Percentiles rank a stretch among this genome's conserved stretches.
These are phyloP conservation scores for Psophocarpus tetragonolobus DNA, from an alignment of 306 rosid species.

Conservation along the genomic window DNA sequence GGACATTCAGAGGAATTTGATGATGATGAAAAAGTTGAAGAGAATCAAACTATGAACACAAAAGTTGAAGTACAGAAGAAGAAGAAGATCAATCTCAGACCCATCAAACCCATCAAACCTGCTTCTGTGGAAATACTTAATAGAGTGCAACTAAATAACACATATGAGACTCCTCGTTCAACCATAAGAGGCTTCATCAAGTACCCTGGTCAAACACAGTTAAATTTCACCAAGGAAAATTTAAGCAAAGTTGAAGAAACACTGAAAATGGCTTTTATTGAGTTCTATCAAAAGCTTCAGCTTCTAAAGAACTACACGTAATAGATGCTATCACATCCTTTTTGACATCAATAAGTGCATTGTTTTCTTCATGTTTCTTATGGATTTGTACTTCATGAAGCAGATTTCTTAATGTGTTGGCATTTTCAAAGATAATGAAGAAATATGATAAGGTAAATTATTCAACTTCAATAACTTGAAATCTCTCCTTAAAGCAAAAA, in stretches of 20 bases:
- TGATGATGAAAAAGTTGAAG: constrained; percentile 16
- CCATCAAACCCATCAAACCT: constrained; percentile 40
- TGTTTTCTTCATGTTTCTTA: neutral
- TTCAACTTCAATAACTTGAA: neutral
- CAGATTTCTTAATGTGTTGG: constrained; percentile 71
- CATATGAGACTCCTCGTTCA: constrained; percentile 61
- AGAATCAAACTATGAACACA: neutral
- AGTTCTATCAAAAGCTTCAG: constrained; percentile 66
- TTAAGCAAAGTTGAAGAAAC: constrained; percentile 53
- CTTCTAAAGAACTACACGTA: constrained; percentile 68
- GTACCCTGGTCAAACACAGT: constrained; percentile 43
- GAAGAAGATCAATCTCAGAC: constrained; percentile 4
- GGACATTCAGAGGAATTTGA: constrained; percentile 30
- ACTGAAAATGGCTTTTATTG: constrained; percentile 56
- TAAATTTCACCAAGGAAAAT: constrained; percentile 52
- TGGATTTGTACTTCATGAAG: constrained; percentile 15
- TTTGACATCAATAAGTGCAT: neutral
- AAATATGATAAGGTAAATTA: constrained; percentile 73
- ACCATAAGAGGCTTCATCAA: constrained; percentile 57
- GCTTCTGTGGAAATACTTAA: constrained; percentile 56
- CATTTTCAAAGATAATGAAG: constrained; percentile 83
- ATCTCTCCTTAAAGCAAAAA: neutral
- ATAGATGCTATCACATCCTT: neutral
- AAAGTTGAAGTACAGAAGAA: constrained; percentile 25
- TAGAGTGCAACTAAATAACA: constrained; percentile 52